Percentiles rank a stretch among this genome's conserved stretches.
Evolutionary conservation across 768 basidiomycete species (phyloP).

Genomic region (Psilocybe azurescens): DNA sequence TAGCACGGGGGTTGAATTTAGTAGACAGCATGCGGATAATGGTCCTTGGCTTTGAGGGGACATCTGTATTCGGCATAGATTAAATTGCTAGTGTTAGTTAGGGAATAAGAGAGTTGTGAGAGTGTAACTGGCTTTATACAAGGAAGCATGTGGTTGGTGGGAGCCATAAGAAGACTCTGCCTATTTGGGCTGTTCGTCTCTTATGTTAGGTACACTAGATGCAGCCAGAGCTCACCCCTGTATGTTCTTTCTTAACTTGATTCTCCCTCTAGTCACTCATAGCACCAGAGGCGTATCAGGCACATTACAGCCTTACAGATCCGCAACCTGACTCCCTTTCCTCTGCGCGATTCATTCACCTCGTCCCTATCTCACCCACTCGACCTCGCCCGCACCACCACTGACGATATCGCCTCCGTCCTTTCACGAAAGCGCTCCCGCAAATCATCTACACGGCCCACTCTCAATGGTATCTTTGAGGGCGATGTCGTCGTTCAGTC

Average conservation of each 20-base stretch:
- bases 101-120: neutral
- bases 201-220: constrained; percentile 16
- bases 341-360: constrained; percentile 77
- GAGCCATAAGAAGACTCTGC: neutral
- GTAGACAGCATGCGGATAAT: constrained; percentile 2
- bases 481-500: constrained; percentile 21
- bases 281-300: constrained; percentile 66
- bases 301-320: constrained; percentile 78
- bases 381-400: constrained; percentile 52
- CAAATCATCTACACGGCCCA: constrained; percentile 61
- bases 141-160: neutral
- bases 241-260: constrained; percentile 14
- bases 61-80: neutral
- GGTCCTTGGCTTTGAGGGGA: neutral
- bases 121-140: too few species aligned
- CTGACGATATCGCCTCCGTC: constrained; percentile 67
- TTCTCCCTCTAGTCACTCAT: constrained; percentile 8
- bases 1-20: neutral
- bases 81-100: neutral
- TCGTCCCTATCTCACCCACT: constrained; percentile 75
- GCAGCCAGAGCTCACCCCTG: constrained; percentile 24
- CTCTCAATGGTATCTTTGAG: constrained; percentile 39
- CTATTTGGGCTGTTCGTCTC: constrained; percentile 2
- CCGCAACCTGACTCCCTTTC: constrained; percentile 85
- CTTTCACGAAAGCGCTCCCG: constrained; percentile 63